Percentiles rank a stretch among this genome's conserved stretches.
These are phyloP conservation scores for Cystobasidium slooffiae DNA, from an alignment of 1,284 basidiomycete genomes.

Conservation along the genomic window DNA sequence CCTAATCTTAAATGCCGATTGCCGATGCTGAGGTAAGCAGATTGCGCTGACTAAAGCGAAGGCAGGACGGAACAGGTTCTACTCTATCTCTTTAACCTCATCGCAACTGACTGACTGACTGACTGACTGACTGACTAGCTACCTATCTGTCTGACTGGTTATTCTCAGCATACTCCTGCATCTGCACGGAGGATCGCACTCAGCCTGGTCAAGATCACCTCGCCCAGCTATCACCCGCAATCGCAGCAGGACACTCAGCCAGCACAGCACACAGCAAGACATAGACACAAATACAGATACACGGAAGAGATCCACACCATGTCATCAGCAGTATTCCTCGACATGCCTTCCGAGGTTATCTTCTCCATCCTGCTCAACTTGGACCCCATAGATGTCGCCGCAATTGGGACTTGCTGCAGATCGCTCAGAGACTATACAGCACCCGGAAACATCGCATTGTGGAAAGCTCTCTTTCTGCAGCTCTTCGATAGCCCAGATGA, in stretches of 20 bases:
- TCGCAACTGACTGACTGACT: not conserved
- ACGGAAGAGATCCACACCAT: no score
- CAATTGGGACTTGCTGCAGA: not conserved
- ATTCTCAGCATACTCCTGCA: no score
- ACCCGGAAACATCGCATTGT: conserved; percentile 10
- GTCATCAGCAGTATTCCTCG: not conserved
- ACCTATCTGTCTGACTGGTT: no score
- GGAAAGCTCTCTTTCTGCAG: conserved; percentile 29
- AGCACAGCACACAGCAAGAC: not conserved
- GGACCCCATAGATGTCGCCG: conserved; percentile 35
- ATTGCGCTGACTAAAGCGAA: no score
- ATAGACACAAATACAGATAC: not conserved
- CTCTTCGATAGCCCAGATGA: conserved; percentile 30
- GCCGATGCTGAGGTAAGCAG: no score
- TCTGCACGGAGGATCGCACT: not conserved
- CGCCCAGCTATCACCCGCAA: not conserved
- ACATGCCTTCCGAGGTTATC: conserved; percentile 23
- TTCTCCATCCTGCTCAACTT: conserved; percentile 18
- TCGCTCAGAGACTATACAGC: conserved; percentile 6
- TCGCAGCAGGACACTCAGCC: not conserved
- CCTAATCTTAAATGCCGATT: no score
- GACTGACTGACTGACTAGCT: not conserved
- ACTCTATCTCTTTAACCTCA: not conserved
- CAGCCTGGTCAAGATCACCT: not conserved
- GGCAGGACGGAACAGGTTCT: not conserved